phyloP scores from a whole-genome alignment of 2,329 filamentous ascomycete genomes.

The Pseudogymnoascus sp. region DNA sequence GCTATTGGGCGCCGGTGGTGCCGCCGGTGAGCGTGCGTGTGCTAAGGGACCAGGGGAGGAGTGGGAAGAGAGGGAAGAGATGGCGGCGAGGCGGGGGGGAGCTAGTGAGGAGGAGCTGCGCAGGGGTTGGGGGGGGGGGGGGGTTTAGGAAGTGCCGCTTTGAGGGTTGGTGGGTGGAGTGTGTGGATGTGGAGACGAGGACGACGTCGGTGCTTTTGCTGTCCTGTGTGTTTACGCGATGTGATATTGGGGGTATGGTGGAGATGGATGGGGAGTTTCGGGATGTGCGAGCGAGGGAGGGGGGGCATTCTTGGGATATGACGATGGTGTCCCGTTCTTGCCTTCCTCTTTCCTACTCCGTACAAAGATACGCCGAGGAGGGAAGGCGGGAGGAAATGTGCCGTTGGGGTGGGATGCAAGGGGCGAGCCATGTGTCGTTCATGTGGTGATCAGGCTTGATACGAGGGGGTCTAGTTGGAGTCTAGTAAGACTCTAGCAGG shows the following conservation, averaged over 20 bases:
- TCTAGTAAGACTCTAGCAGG: too few species aligned
- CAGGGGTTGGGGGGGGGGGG: not conserved
- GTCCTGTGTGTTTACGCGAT: not conserved
- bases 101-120: not conserved
- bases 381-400: not conserved
- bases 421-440: not conserved
- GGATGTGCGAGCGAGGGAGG: not conserved
- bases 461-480: too few species aligned
- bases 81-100: not conserved
- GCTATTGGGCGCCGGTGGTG: too few species aligned
- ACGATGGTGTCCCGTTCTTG: too few species aligned
- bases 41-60: too few species aligned
- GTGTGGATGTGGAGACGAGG: not conserved
- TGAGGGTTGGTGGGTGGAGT: not conserved
- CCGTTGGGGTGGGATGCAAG: constrained; percentile 1
- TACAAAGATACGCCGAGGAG: not conserved
- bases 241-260: not conserved
- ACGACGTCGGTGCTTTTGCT: not conserved
- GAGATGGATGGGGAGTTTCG: not conserved
- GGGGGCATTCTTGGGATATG: not conserved
- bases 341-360: not conserved
- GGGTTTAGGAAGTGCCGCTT: not conserved
- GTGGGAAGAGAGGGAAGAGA: not conserved
- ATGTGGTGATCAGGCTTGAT: not conserved
- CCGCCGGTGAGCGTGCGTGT: too few species aligned